Evolutionary conservation across 371 early-diverging fungal genomes (phyloP), one percentile per base, ranked within the genome.

Genomic region (Cokeromyces recurvatus): DNA sequence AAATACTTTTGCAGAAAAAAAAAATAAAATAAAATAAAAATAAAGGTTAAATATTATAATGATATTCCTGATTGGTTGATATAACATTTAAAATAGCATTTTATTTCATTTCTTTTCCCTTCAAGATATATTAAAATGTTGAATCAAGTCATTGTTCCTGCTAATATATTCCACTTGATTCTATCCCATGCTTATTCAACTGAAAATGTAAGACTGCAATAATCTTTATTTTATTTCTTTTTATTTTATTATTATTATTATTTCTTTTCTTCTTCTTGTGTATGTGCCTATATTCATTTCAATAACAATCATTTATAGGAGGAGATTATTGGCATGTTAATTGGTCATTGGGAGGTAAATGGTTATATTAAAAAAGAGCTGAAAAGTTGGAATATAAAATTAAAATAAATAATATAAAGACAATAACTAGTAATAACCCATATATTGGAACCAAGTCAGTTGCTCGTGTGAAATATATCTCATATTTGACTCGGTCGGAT

Each of bases 301-400:
- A 29, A n/a, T n/a, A n/a, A n/a, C n/a, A n/a, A n/a, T n/a, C n/a
- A n/a, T n/a, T n/a, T 29, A 15, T 60, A 80, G 78, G 86, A 89
- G 63, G 89, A 89, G 53, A 77, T 81, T 34, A 81, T 84, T 48
- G 82, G 84, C 9, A 74, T 89, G 74, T 71, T 89, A 32, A 78
- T 85, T 64, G 89, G 87, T 41, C 62, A 71, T 43, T 81, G 82
- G 82, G 64, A 74, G 58, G 81, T 77, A 65, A 32, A 57, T 20
- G 8, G 4, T 23, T 20, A 27, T 42, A 3, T 22, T 16, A 42
- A n/a, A n/a, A n/a, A n/a, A n/a, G n/a, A n/a, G n/a, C n/a, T n/a
- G n/a, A n/a, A n/a, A n/a, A n/a, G n/a, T n/a, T n/a, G n/a, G n/a
- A n/a, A n/a, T n/a, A n/a, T n/a, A n/a, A n/a, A n/a, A n/a, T n/a